Evolutionary conservation across 2,329 filamentous ascomycete species (phyloP).

Genomic region (Ophiostoma montium): DNA sequence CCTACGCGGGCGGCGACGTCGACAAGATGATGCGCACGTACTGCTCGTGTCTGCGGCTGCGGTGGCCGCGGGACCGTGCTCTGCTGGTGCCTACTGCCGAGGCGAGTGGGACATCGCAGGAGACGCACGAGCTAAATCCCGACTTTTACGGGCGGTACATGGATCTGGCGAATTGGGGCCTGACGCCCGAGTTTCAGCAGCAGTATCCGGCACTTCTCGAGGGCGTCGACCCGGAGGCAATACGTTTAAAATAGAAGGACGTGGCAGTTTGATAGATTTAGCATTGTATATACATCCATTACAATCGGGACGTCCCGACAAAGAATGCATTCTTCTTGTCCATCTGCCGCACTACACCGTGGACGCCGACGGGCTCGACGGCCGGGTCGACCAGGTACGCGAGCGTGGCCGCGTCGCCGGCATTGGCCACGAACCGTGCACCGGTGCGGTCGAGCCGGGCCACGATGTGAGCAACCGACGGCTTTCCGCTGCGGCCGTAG

Average conservation of each 20-base stretch:
- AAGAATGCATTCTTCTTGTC: slow-evolving; percentile 7
- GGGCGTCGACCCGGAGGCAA: slow-evolving; percentile 1
- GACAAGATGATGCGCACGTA: slow-evolving; percentile 3
- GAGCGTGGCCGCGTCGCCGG: slow-evolving; percentile 4
- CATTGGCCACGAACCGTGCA: slow-evolving; percentile 4
- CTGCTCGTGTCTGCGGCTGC: neutral
- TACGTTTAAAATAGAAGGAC: neutral
- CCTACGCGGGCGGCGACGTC: neutral
- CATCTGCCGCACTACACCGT: neutral
- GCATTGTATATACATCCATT: no score
- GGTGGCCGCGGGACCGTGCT: slow-evolving; percentile 1
- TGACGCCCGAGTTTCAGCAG: slow-evolving; percentile 1
- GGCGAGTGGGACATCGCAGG: neutral
- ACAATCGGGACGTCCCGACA: slow-evolving; percentile 1
- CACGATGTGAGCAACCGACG: slow-evolving; percentile 1
- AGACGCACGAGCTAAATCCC: slow-evolving; percentile 1
- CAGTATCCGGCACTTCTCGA: slow-evolving; percentile 3
- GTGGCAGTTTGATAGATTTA: no score
- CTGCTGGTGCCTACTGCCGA: neutral
- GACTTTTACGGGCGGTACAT: neutral
- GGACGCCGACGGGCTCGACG: slow-evolving; percentile 3
- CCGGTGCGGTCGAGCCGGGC: neutral
- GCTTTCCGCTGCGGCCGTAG: slow-evolving; percentile 1
- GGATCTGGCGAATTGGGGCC: slow-evolving; percentile 2
- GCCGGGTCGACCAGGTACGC: neutral